Base-by-base conservation (phyloP, 495 filamentous ascomycete genomes). In the Massariosphaeria phaeospora region DNA sequence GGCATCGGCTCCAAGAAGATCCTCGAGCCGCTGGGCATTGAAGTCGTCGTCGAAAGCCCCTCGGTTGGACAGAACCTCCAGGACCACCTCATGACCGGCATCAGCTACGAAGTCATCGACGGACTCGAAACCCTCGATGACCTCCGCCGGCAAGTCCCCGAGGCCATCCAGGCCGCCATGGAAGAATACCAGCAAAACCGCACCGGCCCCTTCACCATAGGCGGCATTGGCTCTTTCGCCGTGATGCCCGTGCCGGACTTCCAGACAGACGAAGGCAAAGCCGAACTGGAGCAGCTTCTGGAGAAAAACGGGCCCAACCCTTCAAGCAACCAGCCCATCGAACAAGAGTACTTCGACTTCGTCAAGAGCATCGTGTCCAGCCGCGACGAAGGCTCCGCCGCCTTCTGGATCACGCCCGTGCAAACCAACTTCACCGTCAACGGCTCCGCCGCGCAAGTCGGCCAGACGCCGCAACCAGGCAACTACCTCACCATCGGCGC, bases 1-100 rank as follows among this genome's bases (percentile, higher is more conserved):
- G 80, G 80, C 3, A 74, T 81, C 36, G 80, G 80, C 3, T 71
- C 74, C 2, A 61, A 62, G 7, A 66, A 64, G 12, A 42, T 80
- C 6, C 62, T 83, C 0, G 46, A 63, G 13, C 44, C 57, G 21
- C 70, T 72, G 18, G 66, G 68, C 0, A 76, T 83, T 26, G 57
- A 59, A 3, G 63, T 77, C 0, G 52, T 74, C 1, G 61, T 75
- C 2, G 72, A 83, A 48, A 61, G 79, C 0, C 75, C 78, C 6
- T 29, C 17, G 3, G 23, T 56, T 10, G 52, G 52, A 18, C 21
- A 42, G 11, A 56, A 56, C 33, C 49, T 48, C 44, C 52, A 56
- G 26, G 52, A 56, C 31, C 52, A 56, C 34, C 27, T 35, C 21
- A 41, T 23, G 15, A 3, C 35, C 2, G 13, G 46, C 27, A 44